A percentile compares a stretch with the other conserved stretches of the same genome.
Conservation (phyloP, 2,329 filamentous ascomycete species). For the Magnaporthiopsis incrustans region DNA sequence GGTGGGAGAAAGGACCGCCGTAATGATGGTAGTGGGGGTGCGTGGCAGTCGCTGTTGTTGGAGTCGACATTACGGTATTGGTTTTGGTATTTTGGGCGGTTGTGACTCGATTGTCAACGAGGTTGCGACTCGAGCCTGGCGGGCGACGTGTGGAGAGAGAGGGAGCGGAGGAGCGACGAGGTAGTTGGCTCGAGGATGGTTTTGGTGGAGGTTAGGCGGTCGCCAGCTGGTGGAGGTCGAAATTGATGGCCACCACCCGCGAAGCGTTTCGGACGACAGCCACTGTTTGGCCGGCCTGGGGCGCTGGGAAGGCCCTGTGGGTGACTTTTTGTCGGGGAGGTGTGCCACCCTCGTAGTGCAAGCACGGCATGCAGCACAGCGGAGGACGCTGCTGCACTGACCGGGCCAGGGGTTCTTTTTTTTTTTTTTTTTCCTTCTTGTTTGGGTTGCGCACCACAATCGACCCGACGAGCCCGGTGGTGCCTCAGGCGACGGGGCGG, state of each 20-base stretch:
- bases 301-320: not conserved
- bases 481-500: not conserved
- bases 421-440: not conserved
- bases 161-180: conserved; percentile 2
- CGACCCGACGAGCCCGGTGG: not conserved
- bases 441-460: too few relatives aligned
- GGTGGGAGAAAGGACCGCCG: conserved; percentile 53
- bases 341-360: not conserved
- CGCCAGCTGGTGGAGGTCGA: not conserved
- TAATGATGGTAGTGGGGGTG: conserved; percentile 60
- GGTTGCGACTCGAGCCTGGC: conserved; percentile 8
- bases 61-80: conserved; percentile 65
- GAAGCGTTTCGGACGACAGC: not conserved
- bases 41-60: conserved; percentile 67
- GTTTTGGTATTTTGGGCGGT: conserved; percentile 35
- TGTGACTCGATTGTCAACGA: not conserved
- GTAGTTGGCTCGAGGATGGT: not conserved
- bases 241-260: not conserved
- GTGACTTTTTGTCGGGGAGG: not conserved
- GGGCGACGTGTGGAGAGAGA: conserved; percentile 8
- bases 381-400: not conserved
- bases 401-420: too few relatives aligned
- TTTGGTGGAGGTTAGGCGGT: not conserved
- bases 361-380: not conserved
- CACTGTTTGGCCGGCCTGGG: not conserved